Percentiles rank a stretch among this genome's conserved stretches.
These are phyloP conservation scores for Colletotrichum nymphaeae DNA, from an alignment of 2,329 filamentous ascomycete genomes.

Conservation along the genomic window DNA sequence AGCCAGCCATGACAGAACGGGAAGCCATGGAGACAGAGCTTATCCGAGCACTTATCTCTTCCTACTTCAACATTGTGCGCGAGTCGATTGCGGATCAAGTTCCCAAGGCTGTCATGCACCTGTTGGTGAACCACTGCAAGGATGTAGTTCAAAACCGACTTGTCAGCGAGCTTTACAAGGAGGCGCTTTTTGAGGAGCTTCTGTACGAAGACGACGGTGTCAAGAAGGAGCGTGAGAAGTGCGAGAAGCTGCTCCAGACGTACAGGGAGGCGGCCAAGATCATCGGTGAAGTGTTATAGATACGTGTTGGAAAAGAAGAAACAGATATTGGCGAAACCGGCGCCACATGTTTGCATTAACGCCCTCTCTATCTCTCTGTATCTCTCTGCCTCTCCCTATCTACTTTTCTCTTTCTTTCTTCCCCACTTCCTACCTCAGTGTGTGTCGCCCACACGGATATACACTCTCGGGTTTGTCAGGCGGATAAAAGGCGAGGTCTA, in stretches of 20 bases:
- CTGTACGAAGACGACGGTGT: slow-evolving; percentile 97
- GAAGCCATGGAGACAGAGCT: slow-evolving; percentile 98
- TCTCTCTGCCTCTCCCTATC: not conserved
- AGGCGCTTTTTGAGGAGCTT: slow-evolving; percentile 89
- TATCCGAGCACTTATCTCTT: slow-evolving; percentile 94
- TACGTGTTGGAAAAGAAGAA: slow-evolving; percentile 26
- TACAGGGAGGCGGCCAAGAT: slow-evolving; percentile 99
- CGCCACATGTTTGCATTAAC: slow-evolving; percentile 15
- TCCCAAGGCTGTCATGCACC: slow-evolving; percentile 98
- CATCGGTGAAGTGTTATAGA: slow-evolving; percentile 91
- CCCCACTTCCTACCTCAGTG: not conserved
- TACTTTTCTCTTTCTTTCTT: not conserved
- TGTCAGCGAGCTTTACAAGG: slow-evolving; percentile 95
- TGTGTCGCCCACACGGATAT: not conserved
- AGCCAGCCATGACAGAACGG: slow-evolving; percentile 91
- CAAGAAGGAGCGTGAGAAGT: slow-evolving; percentile 98
- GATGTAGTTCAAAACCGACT: slow-evolving; percentile 97
- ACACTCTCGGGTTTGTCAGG: slow-evolving; percentile 11
- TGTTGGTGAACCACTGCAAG: slow-evolving; percentile 98
- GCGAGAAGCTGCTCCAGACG: slow-evolving; percentile 92
- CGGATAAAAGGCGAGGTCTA: slow-evolving; percentile 6
- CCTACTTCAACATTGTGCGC: slow-evolving; percentile 98
- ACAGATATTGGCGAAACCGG: slow-evolving; percentile 11
- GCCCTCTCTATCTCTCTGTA: not conserved
- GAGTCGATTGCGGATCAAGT: slow-evolving; percentile 99